Percentiles rank a stretch among this genome's conserved stretches.
Evolutionary conservation across 2,329 filamentous ascomycete species (phyloP).

Genomic region (Capronia americana): DNA sequence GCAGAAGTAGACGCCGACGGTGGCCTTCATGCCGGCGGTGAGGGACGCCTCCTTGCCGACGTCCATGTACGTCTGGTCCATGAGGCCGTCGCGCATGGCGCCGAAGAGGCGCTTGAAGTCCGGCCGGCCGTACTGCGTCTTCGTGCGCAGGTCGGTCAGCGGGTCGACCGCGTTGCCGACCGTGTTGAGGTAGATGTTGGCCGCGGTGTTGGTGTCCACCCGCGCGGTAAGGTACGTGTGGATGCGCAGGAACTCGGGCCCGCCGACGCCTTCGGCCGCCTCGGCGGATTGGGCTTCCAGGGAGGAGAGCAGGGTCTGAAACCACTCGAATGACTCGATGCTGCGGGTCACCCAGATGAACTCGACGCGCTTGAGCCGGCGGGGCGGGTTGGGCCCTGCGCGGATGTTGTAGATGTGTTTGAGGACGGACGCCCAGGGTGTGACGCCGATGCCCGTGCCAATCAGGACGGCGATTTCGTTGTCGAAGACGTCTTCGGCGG

Average conservation of each 20-base stretch:
- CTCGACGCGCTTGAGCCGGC: constrained; percentile 88
- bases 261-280: constrained; percentile 62
- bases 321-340: constrained; percentile 97
- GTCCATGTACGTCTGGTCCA: constrained; percentile 82
- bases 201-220: constrained; percentile 86
- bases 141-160: constrained; percentile 84
- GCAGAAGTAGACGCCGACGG: constrained; percentile 95
- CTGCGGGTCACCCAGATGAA: constrained; percentile 99
- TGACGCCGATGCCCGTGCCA: constrained; percentile 82
- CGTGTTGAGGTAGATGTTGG: constrained; percentile 96
- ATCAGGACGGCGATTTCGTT: constrained; percentile 81
- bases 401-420: constrained; percentile 99
- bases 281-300: constrained; percentile 85
- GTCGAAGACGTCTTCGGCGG: constrained; percentile 97
- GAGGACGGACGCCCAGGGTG: constrained; percentile 83
- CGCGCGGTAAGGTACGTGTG: constrained; percentile 97
- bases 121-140: constrained; percentile 93
- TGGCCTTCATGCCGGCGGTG: constrained; percentile 62
- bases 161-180: constrained; percentile 89
- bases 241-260: constrained; percentile 86
- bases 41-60: constrained; percentile 77
- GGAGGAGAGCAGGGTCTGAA: constrained; percentile 89
- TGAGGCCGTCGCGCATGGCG: constrained; percentile 85
- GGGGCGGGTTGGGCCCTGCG: constrained; percentile 84
- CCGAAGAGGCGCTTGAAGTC: constrained; percentile 82